Conservation (phyloP, 192 early-diverging fungal species). For the Linderina pennispora region DNA sequence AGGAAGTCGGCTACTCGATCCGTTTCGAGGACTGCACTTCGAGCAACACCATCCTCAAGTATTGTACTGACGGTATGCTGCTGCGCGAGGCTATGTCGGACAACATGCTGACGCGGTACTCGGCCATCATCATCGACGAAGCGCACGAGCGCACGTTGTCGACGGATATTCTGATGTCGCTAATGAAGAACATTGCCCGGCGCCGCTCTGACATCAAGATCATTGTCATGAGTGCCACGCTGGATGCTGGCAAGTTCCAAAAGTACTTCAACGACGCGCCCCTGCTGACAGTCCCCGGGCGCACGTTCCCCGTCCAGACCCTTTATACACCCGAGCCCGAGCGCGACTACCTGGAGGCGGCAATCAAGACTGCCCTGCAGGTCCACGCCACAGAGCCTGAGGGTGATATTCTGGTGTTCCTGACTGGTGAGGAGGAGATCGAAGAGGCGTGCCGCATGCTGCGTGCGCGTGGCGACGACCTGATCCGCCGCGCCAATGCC, state of each 20-base stretch:
- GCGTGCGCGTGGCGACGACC: constrained; percentile 64
- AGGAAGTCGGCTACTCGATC: constrained; percentile 97
- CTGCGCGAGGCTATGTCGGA: constrained; percentile 96
- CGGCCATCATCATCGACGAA: constrained; percentile 95
- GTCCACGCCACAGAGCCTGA: constrained; percentile 89
- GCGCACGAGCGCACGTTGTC: constrained; percentile 96
- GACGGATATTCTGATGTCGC: constrained; percentile 98
- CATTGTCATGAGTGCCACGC: constrained; percentile 95
- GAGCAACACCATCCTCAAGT: constrained; percentile 80
- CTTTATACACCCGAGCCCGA: constrained; percentile 98
- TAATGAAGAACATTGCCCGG: constrained; percentile 85
- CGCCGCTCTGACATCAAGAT: constrained; percentile 81
- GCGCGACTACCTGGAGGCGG: constrained; percentile 94
- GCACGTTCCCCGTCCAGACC: constrained; percentile 98
- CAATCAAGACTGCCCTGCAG: constrained; percentile 90
- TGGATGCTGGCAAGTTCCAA: constrained; percentile 99
- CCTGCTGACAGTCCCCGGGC: constrained; percentile 85
- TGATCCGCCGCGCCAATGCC: constrained; percentile 52
- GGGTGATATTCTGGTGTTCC: constrained; percentile 96
- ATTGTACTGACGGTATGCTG: constrained; percentile 99
- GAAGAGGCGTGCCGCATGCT: constrained; percentile 91
- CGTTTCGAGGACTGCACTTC: constrained; percentile 97
- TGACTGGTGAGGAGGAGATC: constrained; percentile 99
- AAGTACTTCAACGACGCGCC: constrained; percentile 97
- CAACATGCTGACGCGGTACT: constrained; percentile 79